Evolutionary conservation across 192 early-diverging fungal species (phyloP).

Genomic region (Diversispora eburnea): DNA sequence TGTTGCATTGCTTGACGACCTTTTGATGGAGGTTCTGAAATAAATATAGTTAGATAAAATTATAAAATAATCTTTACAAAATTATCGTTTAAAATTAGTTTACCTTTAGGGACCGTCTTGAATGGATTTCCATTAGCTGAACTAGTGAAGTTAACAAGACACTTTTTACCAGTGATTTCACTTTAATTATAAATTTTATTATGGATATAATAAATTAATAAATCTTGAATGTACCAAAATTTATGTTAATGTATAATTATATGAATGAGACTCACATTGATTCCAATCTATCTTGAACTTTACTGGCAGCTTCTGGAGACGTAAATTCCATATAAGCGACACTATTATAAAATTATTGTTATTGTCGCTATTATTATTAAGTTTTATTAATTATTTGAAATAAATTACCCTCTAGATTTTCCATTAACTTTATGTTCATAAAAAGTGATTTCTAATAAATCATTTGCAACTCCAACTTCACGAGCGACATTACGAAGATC

Average conservation of each 20-base stretch:
- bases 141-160: conserved; percentile 35
- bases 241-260: not conserved
- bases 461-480: conserved; percentile 47
- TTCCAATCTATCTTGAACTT: conserved; percentile 44
- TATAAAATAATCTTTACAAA: not conserved
- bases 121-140: conserved; percentile 40
- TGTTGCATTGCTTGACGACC: conserved; percentile 28
- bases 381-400: not conserved
- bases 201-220: not conserved
- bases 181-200: conserved; percentile 11
- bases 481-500: conserved; percentile 43
- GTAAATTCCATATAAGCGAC: conserved; percentile 56
- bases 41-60: not conserved
- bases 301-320: conserved; percentile 36
- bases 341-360: conserved; percentile 10
- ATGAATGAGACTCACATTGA: conserved; percentile 33
- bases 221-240: not conserved
- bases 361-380: not conserved
- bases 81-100: not conserved
- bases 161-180: conserved; percentile 35
- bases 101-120: conserved; percentile 43
- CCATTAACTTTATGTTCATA: conserved; percentile 64
- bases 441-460: conserved; percentile 54
- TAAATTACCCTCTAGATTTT: conserved; percentile 53
- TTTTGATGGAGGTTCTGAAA: conserved; percentile 31